phyloP scores from a whole-genome alignment of 2,329 filamentous ascomycete species.

The Colletotrichum karsti region DNA sequence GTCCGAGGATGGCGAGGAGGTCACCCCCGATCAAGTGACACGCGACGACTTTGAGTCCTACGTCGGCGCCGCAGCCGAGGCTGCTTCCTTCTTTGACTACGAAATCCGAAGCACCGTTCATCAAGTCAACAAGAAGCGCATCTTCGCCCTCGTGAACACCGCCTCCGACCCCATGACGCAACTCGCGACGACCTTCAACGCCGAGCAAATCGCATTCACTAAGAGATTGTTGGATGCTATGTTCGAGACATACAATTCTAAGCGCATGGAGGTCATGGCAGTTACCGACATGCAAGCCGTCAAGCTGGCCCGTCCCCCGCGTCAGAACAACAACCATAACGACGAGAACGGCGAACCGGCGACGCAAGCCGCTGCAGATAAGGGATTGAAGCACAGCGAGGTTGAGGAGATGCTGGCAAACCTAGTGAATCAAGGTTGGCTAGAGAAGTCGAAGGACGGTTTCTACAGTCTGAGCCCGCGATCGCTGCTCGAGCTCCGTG shows the following conservation, averaged over 20 bases:
- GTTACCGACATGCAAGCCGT: conserved; percentile 82
- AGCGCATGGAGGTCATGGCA: conserved; percentile 83
- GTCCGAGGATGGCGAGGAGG: conserved; percentile 42
- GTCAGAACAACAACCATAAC: conserved; percentile 38
- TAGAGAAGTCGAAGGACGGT: conserved; percentile 75
- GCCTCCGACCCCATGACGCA: conserved; percentile 87
- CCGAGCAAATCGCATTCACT: conserved; percentile 90
- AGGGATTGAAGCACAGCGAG: conserved; percentile 77
- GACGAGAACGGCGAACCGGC: conserved; percentile 42
- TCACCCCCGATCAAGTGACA: conserved; percentile 70
- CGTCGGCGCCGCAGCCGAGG: conserved; percentile 74
- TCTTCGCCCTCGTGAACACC: conserved; percentile 89
- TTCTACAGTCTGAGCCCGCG: conserved; percentile 83
- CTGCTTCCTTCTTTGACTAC: conserved; percentile 82
- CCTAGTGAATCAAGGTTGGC: conserved; percentile 84
- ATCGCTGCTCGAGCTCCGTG: conserved; percentile 83
- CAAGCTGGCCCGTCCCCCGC: conserved; percentile 67
- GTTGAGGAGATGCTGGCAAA: conserved; percentile 76
- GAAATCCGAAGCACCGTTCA: conserved; percentile 82
- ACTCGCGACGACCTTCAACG: conserved; percentile 79
- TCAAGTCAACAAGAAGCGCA: conserved; percentile 71
- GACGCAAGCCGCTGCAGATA: conserved; percentile 46
- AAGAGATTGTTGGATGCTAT: conserved; percentile 89
- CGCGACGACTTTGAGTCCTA: conserved; percentile 73
- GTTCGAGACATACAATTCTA: conserved; percentile 89